These are phyloP conservation scores for Xylaria bambusicola DNA, from an alignment of 495 filamentous ascomycete genomes.

Conservation along the genomic window DNA sequence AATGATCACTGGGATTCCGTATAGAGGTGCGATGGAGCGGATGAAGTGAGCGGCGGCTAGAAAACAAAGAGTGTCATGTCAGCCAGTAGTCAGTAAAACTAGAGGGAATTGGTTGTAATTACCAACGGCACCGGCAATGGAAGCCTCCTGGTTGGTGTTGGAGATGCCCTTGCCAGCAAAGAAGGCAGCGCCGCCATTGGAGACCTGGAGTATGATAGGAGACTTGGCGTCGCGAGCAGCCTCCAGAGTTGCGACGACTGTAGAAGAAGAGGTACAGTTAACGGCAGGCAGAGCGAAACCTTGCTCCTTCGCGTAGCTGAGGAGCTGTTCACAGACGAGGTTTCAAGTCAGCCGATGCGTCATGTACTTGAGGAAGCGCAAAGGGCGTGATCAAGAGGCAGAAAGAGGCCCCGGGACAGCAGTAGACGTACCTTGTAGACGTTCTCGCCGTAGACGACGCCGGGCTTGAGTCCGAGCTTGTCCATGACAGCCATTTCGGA, in stretches of 20 bases:
- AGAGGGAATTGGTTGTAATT: neutral
- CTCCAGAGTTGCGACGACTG: conserved; percentile 85
- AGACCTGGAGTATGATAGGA: conserved; percentile 88
- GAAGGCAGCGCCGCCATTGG: conserved; percentile 91
- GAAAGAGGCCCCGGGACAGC: neutral
- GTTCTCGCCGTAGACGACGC: conserved; percentile 87
- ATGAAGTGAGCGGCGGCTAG: conserved; percentile 84
- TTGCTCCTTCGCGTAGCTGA: conserved; percentile 82
- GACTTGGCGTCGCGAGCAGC: conserved; percentile 86
- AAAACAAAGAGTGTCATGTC: neutral
- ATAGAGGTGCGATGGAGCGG: conserved; percentile 80
- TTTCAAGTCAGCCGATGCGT: neutral
- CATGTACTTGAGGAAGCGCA: no score
- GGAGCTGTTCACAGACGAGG: conserved; percentile 52
- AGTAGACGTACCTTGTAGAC: conserved; percentile 54
- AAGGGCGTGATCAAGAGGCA: no score
- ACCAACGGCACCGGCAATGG: conserved; percentile 78
- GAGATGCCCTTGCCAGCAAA: conserved; percentile 92
- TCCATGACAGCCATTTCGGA: conserved; percentile 22
- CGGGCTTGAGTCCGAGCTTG: conserved; percentile 70
- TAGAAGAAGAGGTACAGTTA: conserved; percentile 92
- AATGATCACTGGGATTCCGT: conserved; percentile 88
- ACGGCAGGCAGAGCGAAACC: conserved; percentile 90
- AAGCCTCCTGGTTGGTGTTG: conserved; percentile 83
- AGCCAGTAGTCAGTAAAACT: neutral